phyloP scores from a whole-genome alignment of 306 rosid species.

The Casuarina glauca region DNA sequence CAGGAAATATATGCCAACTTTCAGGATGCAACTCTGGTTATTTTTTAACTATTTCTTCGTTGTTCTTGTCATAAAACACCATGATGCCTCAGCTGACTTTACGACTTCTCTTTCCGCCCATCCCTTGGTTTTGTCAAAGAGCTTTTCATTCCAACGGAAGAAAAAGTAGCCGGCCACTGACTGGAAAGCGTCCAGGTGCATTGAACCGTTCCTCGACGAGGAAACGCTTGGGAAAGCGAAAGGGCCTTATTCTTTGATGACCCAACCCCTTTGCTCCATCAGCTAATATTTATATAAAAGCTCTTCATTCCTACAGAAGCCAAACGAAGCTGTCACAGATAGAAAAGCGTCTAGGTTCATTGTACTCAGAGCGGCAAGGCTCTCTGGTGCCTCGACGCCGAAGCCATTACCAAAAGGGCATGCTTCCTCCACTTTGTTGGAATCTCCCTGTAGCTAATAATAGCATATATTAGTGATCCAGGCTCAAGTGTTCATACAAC shows the following conservation, averaged over 20 bases:
- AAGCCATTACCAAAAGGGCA: neutral
- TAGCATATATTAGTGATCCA: neutral
- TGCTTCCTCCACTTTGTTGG: conserved; percentile 4
- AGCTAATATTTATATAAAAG: neutral
- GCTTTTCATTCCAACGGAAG: too few relatives aligned
- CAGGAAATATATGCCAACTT: too few relatives aligned
- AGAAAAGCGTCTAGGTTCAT: conserved; percentile 11
- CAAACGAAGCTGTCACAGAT: neutral
- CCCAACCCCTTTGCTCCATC: neutral
- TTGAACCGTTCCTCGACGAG: too few relatives aligned
- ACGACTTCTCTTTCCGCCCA: too few relatives aligned
- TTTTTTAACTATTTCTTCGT: too few relatives aligned
- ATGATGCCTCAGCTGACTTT: too few relatives aligned
- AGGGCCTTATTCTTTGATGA: neutral
- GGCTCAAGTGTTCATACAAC: too few relatives aligned
- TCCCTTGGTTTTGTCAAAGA: too few relatives aligned
- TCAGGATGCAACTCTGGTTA: too few relatives aligned
- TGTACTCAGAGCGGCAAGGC: neutral
- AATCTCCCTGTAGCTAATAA: neutral
- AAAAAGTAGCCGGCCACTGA: too few relatives aligned
- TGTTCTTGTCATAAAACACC: too few relatives aligned
- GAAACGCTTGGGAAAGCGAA: neutral
- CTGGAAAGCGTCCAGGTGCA: too few relatives aligned
- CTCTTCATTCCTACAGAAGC: neutral
- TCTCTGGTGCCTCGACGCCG: neutral